Percentiles rank a stretch among this genome's conserved stretches.
Evolutionary conservation across 768 basidiomycete genomes (phyloP).

Genomic region (Rubroboletus pulcherrimus): DNA sequence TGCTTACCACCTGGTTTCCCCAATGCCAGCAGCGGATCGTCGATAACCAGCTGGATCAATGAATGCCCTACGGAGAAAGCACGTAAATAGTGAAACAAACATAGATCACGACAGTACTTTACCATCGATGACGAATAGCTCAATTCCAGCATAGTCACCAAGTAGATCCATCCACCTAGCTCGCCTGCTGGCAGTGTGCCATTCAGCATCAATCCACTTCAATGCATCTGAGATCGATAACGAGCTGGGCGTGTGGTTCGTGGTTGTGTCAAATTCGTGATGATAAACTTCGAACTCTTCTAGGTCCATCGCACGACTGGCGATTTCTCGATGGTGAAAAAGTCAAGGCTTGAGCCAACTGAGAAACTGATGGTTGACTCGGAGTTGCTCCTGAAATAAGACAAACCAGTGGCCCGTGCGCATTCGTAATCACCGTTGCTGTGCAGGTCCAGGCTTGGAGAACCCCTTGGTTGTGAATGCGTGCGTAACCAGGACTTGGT

Average conservation of each 20-base stretch:
- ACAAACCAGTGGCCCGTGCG: slow-evolving; percentile 17
- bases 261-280: not conserved
- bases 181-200: slow-evolving; percentile 38
- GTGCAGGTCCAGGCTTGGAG: not conserved
- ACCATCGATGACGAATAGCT: slow-evolving; percentile 67
- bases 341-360: not conserved
- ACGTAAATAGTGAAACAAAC: slow-evolving; percentile 1
- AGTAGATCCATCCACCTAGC: slow-evolving; percentile 66
- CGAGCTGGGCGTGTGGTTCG: not conserved
- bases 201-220: slow-evolving; percentile 32
- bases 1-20: slow-evolving; percentile 43
- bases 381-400: not conserved
- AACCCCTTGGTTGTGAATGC: not conserved
- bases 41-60: slow-evolving; percentile 52
- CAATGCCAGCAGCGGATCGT: slow-evolving; percentile 58
- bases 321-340: not conserved
- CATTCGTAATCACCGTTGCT: slow-evolving; percentile 4
- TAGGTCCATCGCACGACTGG: slow-evolving; percentile 32
- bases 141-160: slow-evolving; percentile 66
- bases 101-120: slow-evolving; percentile 3
- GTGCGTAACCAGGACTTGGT: not conserved
- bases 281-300: slow-evolving; percentile 35
- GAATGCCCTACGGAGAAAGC: slow-evolving; percentile 50
- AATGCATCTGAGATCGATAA: slow-evolving; percentile 25
- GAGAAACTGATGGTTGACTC: not conserved